A percentile compares a stretch with the other conserved stretches of the same genome.
phyloP scores from a whole-genome alignment of 305 asterid genomes.

The Ilex paraguariensis region DNA sequence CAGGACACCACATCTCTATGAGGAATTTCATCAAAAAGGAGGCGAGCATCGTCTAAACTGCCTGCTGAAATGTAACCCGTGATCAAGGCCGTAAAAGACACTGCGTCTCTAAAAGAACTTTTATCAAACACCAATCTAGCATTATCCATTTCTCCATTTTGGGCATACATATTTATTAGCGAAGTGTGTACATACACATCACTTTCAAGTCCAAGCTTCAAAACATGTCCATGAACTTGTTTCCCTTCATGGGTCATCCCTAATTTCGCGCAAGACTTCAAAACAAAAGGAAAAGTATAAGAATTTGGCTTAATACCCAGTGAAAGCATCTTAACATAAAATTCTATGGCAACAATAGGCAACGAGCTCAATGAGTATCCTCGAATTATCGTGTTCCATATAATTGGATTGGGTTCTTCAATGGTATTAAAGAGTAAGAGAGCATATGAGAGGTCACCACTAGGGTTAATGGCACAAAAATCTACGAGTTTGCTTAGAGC shows the following conservation, averaged over 20 bases:
- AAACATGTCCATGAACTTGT: conserved; percentile 55
- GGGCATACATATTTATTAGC: conserved; percentile 59
- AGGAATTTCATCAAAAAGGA: conserved; percentile 51
- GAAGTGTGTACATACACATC: conserved; percentile 63
- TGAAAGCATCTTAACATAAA: conserved; percentile 40
- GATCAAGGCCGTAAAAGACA: conserved; percentile 66
- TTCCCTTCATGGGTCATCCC: conserved; percentile 27
- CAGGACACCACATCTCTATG: conserved; percentile 55
- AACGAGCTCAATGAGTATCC: conserved; percentile 40
- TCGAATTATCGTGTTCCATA: conserved; percentile 52
- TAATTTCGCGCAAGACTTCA: conserved; percentile 47
- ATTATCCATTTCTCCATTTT: conserved; percentile 40
- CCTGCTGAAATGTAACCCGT: conserved; percentile 46
- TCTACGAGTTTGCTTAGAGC: conserved; percentile 50
- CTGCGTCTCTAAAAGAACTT: conserved; percentile 51
- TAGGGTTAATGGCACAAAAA: conserved; percentile 52
- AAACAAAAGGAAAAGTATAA: conserved; percentile 57
- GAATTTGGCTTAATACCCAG: conserved; percentile 45
- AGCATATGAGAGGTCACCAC: conserved; percentile 44
- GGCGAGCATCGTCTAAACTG: conserved; percentile 41
- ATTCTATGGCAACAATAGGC: conserved; percentile 35
- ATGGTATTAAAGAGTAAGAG: conserved; percentile 39
- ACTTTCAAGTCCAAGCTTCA: conserved; percentile 46
- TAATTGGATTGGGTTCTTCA: conserved; percentile 41
- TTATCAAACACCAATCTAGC: conserved; percentile 58